Percentiles rank a stretch among this genome's conserved stretches.
Conservation (phyloP, 495 filamentous ascomycete genomes). For the Penicillium goetzii region DNA sequence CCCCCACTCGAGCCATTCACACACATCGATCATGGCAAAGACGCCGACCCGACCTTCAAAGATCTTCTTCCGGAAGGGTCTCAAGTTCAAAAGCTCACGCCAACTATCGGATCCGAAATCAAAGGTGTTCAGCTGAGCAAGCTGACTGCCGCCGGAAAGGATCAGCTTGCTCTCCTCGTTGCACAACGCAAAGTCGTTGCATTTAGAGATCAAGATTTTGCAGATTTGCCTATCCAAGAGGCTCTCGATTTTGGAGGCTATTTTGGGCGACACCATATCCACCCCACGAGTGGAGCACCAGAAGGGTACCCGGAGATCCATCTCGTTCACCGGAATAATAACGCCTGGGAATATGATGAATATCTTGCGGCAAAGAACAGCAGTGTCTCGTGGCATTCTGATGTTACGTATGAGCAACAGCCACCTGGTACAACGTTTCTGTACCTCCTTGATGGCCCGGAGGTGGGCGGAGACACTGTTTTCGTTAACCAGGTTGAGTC, state of each 20-base stretch:
- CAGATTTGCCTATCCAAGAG: conserved; percentile 69
- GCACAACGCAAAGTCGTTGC: conserved; percentile 80
- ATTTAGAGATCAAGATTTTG: conserved; percentile 80
- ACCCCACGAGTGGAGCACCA: conserved; percentile 75
- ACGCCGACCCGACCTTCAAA: conserved; percentile 67
- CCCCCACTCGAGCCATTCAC: conserved; percentile 68
- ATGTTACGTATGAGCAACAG: conserved; percentile 81
- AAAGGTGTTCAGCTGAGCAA: conserved; percentile 74
- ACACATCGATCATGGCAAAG: conserved; percentile 72
- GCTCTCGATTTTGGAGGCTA: conserved; percentile 74
- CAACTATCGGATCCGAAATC: conserved; percentile 76
- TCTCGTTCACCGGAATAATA: conserved; percentile 74
- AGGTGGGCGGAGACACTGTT: conserved; percentile 76
- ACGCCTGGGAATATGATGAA: conserved; percentile 57
- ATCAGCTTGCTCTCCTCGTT: conserved; percentile 78
- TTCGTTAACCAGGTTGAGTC: conserved; percentile 76
- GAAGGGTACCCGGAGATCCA: conserved; percentile 75
- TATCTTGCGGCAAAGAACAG: conserved; percentile 68
- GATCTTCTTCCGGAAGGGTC: conserved; percentile 61
- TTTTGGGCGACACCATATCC: conserved; percentile 84
- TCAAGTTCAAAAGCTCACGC: conserved; percentile 61
- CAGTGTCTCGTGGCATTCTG: conserved; percentile 79
- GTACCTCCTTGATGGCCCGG: conserved; percentile 76
- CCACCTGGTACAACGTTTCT: conserved; percentile 87
- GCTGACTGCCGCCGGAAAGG: conserved; percentile 68